Percentiles rank a stretch among this genome's conserved stretches.
These are phyloP conservation scores for Fusarium sp. DNA, from an alignment of 2,329 filamentous ascomycete genomes.

Conservation along the genomic window DNA sequence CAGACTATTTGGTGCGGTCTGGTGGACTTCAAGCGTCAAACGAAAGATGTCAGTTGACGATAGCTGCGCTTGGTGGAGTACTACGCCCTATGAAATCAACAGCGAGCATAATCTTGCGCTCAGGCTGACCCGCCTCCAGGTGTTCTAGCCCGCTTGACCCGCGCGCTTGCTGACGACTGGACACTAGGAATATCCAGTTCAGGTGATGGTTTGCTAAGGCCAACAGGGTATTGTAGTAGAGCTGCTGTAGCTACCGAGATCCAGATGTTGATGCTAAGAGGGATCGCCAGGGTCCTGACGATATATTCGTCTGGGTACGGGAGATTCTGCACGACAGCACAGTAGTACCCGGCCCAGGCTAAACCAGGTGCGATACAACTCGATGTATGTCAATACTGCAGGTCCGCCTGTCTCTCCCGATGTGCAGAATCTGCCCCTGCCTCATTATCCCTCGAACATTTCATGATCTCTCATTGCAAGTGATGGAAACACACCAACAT, in stretches of 20 bases:
- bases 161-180: constrained; percentile 13
- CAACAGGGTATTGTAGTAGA: constrained; percentile 28
- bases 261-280: constrained; percentile 12
- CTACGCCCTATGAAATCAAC: constrained; percentile 6
- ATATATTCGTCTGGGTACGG: constrained; percentile 24
- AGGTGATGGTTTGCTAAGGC: constrained; percentile 25
- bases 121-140: constrained; percentile 32
- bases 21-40: constrained; percentile 21
- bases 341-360: constrained; percentile 13
- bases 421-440: constrained; percentile 13
- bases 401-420: constrained; percentile 23
- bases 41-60: constrained; percentile 42
- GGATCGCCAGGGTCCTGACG: constrained; percentile 45
- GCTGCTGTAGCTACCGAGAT: constrained; percentile 6
- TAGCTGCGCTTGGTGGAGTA: constrained; percentile 20
- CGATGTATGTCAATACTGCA: constrained; percentile 46
- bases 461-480: background rate
- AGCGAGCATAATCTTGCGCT: constrained; percentile 32
- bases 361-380: constrained; percentile 34
- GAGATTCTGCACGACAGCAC: constrained; percentile 14
- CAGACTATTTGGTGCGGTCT: constrained; percentile 28
- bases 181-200: background rate
- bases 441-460: constrained; percentile 1
- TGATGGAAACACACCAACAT: background rate
- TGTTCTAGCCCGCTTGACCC: constrained; percentile 9